Evolutionary conservation across 179 eudicot species (phyloP).

Genomic region (Spergularia azorica): DNA sequence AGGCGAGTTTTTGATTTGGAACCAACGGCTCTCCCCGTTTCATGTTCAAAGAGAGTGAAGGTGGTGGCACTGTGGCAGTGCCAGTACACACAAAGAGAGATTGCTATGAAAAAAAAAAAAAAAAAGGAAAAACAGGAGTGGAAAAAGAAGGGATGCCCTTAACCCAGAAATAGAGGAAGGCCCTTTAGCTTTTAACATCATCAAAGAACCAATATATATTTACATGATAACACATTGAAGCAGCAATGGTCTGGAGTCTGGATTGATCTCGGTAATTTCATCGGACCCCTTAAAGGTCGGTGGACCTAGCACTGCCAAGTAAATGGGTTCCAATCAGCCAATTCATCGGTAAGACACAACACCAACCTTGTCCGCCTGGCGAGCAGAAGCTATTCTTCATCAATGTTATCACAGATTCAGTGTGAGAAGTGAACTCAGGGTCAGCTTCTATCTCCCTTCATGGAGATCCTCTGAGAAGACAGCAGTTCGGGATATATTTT

Average conservation of each 20-base stretch:
- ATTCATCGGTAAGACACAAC: conserved; percentile 4
- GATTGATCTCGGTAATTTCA: not conserved
- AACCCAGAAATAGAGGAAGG: conserved; percentile 19
- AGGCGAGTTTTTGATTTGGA: too few relatives aligned
- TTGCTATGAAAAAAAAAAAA: conserved; percentile 1
- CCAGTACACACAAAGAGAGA: conserved; percentile 13
- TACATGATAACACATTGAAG: conserved; percentile 30
- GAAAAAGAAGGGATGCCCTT: conserved; percentile 12
- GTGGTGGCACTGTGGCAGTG: too few relatives aligned
- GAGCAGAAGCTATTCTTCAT: conserved; percentile 9
- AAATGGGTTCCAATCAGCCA: conserved; percentile 12
- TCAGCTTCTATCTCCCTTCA: conserved; percentile 67
- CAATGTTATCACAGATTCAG: not conserved
- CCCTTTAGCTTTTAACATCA: conserved; percentile 11
- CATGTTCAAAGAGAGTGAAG: too few relatives aligned
- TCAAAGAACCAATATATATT: conserved; percentile 20
- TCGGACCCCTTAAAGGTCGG: conserved; percentile 7
- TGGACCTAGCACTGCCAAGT: not conserved
- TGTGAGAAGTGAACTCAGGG: not conserved
- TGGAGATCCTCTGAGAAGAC: conserved; percentile 95
- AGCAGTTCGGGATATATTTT: conserved; percentile 64
- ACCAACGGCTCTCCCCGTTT: too few relatives aligned
- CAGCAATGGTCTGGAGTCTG: not conserved
- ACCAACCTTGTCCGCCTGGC: not conserved
- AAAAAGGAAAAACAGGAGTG: not conserved